Percentiles rank a stretch among this genome's conserved stretches.
Evolutionary conservation across 164 flowering plant species (phyloP).

Genomic region (Sextonia rubra): DNA sequence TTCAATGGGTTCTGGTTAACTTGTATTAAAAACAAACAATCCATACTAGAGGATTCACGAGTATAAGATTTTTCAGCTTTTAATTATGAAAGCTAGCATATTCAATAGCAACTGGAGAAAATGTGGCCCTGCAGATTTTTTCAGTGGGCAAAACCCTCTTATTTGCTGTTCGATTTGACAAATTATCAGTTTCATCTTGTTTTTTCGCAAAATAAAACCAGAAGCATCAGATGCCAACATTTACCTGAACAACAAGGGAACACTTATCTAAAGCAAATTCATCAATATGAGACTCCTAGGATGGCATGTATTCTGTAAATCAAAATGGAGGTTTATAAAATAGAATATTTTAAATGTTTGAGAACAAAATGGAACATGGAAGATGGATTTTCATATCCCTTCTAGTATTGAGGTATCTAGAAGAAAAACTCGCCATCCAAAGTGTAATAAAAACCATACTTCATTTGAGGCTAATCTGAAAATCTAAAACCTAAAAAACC

Average conservation of each 20-base stretch:
- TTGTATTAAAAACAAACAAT: background rate
- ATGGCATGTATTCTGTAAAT: constrained; percentile 64
- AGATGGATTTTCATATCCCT: background rate
- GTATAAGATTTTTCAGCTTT: constrained; percentile 65
- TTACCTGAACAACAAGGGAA: constrained; percentile 88
- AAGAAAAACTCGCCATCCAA: constrained; percentile 48
- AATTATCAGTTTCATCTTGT: background rate
- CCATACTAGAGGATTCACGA: constrained; percentile 87
- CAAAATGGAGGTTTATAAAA: background rate
- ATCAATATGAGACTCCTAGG: constrained; percentile 63
- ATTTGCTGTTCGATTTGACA: background rate
- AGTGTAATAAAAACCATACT: constrained; percentile 87
- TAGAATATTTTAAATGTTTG: background rate
- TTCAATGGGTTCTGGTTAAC: background rate
- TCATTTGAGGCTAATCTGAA: constrained; percentile 92
- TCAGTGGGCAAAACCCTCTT: background rate
- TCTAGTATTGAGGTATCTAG: background rate
- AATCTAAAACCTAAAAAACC: constrained; percentile 79
- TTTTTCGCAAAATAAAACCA: background rate
- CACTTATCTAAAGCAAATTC: constrained; percentile 48
- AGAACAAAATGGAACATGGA: background rate
- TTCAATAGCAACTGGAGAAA: constrained; percentile 77
- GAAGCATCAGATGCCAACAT: background rate
- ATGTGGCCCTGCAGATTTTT: constrained; percentile 65
- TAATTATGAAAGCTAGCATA: constrained; percentile 74